Evolutionary conservation across 805 yeast species (phyloP).

Genomic region (Debaryomyces hansenii): DNA sequence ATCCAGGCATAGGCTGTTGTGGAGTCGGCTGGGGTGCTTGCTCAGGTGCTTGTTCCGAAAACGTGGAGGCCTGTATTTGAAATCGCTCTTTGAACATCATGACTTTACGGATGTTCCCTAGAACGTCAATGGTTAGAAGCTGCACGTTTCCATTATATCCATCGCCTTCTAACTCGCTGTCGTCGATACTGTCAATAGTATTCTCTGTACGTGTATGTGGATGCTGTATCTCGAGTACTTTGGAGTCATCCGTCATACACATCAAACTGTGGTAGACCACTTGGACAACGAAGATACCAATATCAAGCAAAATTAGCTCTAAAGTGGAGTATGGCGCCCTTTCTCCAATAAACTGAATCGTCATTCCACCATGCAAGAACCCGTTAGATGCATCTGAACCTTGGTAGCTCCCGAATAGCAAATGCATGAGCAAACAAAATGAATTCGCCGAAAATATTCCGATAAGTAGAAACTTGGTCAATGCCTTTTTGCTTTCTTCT

Average conservation of each 20-base stretch:
- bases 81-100: slow-evolving; percentile 8
- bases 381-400: slow-evolving; percentile 14
- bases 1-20: slow-evolving; percentile 1
- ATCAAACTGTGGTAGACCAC: slow-evolving; percentile 31
- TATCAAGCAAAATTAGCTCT: slow-evolving; percentile 29
- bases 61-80: slow-evolving; percentile 1
- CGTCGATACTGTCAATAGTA: slow-evolving; percentile 13
- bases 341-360: slow-evolving; percentile 42
- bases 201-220: neutral
- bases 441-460: slow-evolving; percentile 22
- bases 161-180: slow-evolving; percentile 25
- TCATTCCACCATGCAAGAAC: slow-evolving; percentile 32
- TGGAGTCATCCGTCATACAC: slow-evolving; percentile 32
- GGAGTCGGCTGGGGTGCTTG: neutral
- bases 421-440: slow-evolving; percentile 24
- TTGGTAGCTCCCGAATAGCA: slow-evolving; percentile 25
- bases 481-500: slow-evolving; percentile 27
- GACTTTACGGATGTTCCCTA: slow-evolving; percentile 13
- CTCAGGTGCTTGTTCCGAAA: neutral
- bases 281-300: slow-evolving; percentile 25
- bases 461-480: slow-evolving; percentile 26
- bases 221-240: slow-evolving; percentile 17
- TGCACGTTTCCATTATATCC: slow-evolving; percentile 42
- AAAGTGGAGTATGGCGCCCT: slow-evolving; percentile 23
- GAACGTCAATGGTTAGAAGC: slow-evolving; percentile 26